phyloP scores from a whole-genome alignment of 768 basidiomycete genomes.

The Tylopilus vinaceipallidus region DNA sequence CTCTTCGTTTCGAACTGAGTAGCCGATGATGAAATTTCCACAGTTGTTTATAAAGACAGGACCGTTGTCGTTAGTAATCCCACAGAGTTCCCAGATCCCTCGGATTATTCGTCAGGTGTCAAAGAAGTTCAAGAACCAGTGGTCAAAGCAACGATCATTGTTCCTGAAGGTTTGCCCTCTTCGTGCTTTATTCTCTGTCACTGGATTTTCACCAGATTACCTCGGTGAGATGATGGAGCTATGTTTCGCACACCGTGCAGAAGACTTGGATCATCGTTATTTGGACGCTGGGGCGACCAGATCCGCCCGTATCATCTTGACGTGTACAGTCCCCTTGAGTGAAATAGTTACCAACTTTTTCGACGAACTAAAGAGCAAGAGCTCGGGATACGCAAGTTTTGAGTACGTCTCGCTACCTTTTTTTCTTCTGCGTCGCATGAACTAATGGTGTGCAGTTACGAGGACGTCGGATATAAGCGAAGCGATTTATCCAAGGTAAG shows the following conservation, averaged over 20 bases:
- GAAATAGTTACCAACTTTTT: constrained; percentile 97
- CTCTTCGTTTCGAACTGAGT: neutral
- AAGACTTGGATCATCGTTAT: constrained; percentile 80
- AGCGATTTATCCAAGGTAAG: constrained; percentile 82
- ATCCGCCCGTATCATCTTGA: constrained; percentile 70
- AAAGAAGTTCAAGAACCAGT: constrained; percentile 87
- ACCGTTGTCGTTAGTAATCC: constrained; percentile 81
- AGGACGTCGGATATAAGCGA: constrained; percentile 84
- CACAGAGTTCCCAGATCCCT: constrained; percentile 88
- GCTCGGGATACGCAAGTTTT: constrained; percentile 89
- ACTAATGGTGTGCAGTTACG: constrained; percentile 62
- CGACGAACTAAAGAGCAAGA: constrained; percentile 89
- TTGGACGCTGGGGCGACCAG: constrained; percentile 52
- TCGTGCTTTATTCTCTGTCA: neutral
- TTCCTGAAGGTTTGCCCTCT: constrained; percentile 71
- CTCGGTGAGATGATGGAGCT: constrained; percentile 97
- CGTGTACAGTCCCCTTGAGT: constrained; percentile 81
- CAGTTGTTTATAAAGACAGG: constrained; percentile 74
- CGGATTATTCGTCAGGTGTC: constrained; percentile 58
- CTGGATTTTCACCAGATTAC: constrained; percentile 54
- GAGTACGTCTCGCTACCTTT: constrained; percentile 52
- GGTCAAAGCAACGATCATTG: constrained; percentile 90
- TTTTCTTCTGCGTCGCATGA: neutral
- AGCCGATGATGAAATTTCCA: neutral
- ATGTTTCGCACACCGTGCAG: constrained; percentile 81